Conservation (phyloP, 495 filamentous ascomycete genomes). For the Hyphodiscus hymeniophilus region DNA sequence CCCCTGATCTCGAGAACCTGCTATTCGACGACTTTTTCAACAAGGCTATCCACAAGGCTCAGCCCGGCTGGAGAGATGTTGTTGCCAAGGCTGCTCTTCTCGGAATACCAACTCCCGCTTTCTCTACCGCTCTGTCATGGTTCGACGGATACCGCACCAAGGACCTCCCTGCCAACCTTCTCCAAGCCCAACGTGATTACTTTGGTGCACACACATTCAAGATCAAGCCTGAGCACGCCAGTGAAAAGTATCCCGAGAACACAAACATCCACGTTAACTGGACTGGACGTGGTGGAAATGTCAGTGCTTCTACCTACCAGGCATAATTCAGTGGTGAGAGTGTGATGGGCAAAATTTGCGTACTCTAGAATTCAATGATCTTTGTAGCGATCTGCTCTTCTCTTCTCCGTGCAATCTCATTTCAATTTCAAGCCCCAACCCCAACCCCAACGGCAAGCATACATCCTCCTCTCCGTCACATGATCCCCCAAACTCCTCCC, state of each 20-base stretch:
- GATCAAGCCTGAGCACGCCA: constrained; percentile 88
- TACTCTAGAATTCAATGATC: too few species aligned
- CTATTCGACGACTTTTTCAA: constrained; percentile 99
- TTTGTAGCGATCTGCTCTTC: too few species aligned
- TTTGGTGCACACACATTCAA: constrained; percentile 98
- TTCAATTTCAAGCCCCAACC: too few species aligned
- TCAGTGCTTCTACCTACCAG: constrained; percentile 93
- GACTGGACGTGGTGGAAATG: constrained; percentile 95
- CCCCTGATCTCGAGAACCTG: constrained; percentile 95
- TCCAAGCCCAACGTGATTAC: constrained; percentile 99
- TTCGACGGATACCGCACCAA: constrained; percentile 96
- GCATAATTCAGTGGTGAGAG: too few species aligned
- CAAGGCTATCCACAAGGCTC: constrained; percentile 93
- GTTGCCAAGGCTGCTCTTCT: constrained; percentile 85
- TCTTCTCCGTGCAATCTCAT: too few species aligned
- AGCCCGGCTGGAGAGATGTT: constrained; percentile 91
- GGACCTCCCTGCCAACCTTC: constrained; percentile 91
- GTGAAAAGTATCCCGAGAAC: constrained; percentile 72
- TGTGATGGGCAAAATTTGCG: too few species aligned
- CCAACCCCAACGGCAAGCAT: too few species aligned
- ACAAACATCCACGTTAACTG: constrained; percentile 98
- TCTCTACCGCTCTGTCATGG: constrained; percentile 93
- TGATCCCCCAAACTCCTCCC: too few species aligned
- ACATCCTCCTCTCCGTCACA: too few species aligned
- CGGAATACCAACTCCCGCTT: constrained; percentile 91